Evolutionary conservation across 1,284 basidiomycete species (phyloP).

Genomic region (Veloboletus limbatus): DNA sequence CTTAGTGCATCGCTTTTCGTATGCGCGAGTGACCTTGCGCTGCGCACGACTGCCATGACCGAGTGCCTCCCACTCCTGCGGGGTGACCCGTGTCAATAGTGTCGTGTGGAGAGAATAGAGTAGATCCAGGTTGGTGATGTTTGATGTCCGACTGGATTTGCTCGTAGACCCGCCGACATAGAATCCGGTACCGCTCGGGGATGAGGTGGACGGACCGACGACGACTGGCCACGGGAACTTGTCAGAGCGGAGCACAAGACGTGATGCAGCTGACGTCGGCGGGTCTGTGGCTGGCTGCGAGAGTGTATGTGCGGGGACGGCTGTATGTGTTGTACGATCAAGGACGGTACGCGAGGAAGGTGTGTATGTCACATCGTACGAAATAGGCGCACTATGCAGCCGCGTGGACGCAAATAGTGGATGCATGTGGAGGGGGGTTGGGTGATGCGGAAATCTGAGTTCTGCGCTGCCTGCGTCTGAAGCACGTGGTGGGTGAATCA

Average conservation of each 20-base stretch:
- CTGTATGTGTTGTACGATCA: slow-evolving; percentile 49
- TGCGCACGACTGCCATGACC: slow-evolving; percentile 53
- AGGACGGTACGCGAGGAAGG: slow-evolving; percentile 58
- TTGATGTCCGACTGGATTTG: slow-evolving; percentile 33
- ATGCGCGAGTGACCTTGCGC: slow-evolving; percentile 55
- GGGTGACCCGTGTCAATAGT: slow-evolving; percentile 54
- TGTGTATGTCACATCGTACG: slow-evolving; percentile 57
- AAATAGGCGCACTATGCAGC: slow-evolving; percentile 54
- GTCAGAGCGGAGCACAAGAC: slow-evolving; percentile 54
- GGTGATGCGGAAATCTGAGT: slow-evolving; percentile 18
- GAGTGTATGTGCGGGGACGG: slow-evolving; percentile 57
- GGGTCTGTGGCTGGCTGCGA: slow-evolving; percentile 65
- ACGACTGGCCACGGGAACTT: slow-evolving; percentile 62
- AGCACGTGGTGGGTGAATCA: slow-evolving; percentile 7
- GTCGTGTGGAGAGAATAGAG: slow-evolving; percentile 58
- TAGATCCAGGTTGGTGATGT: slow-evolving; percentile 61
- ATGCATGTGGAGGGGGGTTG: slow-evolving; percentile 55
- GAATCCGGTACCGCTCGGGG: slow-evolving; percentile 24
- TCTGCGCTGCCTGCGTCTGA: slow-evolving; percentile 27
- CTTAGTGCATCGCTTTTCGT: slow-evolving; percentile 57
- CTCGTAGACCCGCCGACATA: slow-evolving; percentile 34
- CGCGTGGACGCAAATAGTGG: slow-evolving; percentile 56
- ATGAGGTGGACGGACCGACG: slow-evolving; percentile 37
- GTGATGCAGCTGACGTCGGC: slow-evolving; percentile 40
- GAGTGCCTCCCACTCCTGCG: slow-evolving; percentile 61